Conservation (phyloP, 306 rosid species). For the Rosa multiflora region DNA sequence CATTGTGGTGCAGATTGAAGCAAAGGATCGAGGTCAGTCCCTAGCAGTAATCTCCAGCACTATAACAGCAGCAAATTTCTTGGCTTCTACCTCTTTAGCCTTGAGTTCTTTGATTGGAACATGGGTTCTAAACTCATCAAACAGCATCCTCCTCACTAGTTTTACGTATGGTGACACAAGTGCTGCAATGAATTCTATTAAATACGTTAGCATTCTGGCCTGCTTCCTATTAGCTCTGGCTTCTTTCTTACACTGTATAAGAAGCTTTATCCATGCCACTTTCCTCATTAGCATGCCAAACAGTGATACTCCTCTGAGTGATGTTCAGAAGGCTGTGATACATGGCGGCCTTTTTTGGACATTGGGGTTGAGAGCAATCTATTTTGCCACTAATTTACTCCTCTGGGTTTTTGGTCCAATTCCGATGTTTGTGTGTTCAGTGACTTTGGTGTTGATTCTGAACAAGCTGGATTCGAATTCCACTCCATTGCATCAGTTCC, state of each 20-base stretch:
- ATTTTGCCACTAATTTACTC: slow-evolving; percentile 4
- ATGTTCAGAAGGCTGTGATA: slow-evolving; percentile 10
- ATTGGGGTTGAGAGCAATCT: slow-evolving; percentile 17
- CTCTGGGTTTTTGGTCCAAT: slow-evolving; percentile 20
- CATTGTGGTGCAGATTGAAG: slow-evolving; percentile 8
- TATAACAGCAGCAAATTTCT: slow-evolving; percentile 21
- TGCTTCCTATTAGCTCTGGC: slow-evolving; percentile 20
- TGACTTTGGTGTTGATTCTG: slow-evolving; percentile 3
- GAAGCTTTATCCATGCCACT: slow-evolving; percentile 14
- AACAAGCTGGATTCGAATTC: slow-evolving; percentile 12
- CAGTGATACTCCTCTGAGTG: slow-evolving; percentile 11
- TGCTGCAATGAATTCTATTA: background rate
- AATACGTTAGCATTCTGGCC: slow-evolving; percentile 16
- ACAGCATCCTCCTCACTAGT: background rate
- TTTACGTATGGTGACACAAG: slow-evolving; percentile 12
- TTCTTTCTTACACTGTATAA: slow-evolving; percentile 18
- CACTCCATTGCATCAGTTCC: slow-evolving; percentile 15
- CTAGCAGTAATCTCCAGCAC: slow-evolving; percentile 12
- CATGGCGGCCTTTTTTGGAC: slow-evolving; percentile 14
- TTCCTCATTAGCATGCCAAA: slow-evolving; percentile 23
- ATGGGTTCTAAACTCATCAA: slow-evolving; percentile 18
- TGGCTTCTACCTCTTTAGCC: slow-evolving; percentile 17
- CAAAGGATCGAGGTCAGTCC: slow-evolving; percentile 19
- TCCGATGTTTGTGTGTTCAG: slow-evolving; percentile 16
- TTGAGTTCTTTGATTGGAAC: slow-evolving; percentile 17